phyloP scores from a whole-genome alignment of 2,329 filamentous ascomycete genomes.

The Fusarium caatingaense region DNA sequence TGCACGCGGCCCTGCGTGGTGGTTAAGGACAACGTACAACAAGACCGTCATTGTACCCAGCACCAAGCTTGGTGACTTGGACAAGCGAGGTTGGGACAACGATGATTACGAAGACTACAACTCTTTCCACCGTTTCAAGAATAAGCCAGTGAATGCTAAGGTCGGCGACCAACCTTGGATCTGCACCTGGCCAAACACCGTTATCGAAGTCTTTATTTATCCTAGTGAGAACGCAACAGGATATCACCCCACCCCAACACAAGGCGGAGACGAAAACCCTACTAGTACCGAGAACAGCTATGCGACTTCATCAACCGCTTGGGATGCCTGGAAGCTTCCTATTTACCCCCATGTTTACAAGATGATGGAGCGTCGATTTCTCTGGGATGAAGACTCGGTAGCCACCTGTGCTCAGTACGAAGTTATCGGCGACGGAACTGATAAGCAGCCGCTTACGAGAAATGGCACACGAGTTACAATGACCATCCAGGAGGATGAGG shows the following conservation, averaged over 20 bases:
- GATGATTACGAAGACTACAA: conserved; percentile 33
- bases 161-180: conserved; percentile 67
- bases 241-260: conserved; percentile 14
- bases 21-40: conserved; percentile 63
- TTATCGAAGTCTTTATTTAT: conserved; percentile 68
- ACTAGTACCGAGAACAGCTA: conserved; percentile 25
- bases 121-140: conserved; percentile 34
- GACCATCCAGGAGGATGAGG: conserved; percentile 55
- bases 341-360: conserved; percentile 66
- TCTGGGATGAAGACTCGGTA: conserved; percentile 45
- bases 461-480: conserved; percentile 57
- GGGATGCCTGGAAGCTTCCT: conserved; percentile 29
- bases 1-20: conserved; percentile 66
- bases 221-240: conserved; percentile 62
- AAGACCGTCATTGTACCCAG: conserved; percentile 67
- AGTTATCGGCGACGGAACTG: conserved; percentile 54
- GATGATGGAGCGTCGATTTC: conserved; percentile 64
- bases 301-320: conserved; percentile 1
- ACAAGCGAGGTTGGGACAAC: conserved; percentile 46
- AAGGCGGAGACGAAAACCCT: neutral
- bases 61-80: conserved; percentile 48
- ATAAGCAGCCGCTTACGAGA: neutral
- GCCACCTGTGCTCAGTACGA: conserved; percentile 63
- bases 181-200: conserved; percentile 67
- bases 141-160: conserved; percentile 46